phyloP scores from a whole-genome alignment of 1,139 yeast genomes.

The Saccharomyces hybrid region DNA sequence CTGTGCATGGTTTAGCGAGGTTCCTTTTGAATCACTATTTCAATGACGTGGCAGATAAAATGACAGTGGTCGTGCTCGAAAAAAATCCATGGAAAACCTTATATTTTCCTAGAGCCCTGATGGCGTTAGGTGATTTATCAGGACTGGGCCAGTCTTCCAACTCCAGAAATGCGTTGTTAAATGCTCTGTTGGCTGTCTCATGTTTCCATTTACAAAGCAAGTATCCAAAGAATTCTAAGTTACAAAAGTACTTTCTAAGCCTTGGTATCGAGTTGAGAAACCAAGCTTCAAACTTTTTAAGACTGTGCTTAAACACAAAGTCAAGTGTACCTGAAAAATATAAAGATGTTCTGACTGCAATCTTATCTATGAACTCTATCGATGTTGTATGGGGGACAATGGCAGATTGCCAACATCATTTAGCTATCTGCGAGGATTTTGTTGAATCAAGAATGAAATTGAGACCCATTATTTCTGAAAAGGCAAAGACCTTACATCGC shows the following conservation, averaged over 20 bases:
- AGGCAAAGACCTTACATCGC: constrained; percentile 70
- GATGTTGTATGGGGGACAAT: constrained; percentile 89
- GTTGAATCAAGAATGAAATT: constrained; percentile 60
- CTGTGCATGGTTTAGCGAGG: constrained; percentile 59
- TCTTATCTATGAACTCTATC: constrained; percentile 78
- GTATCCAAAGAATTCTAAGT: constrained; percentile 38
- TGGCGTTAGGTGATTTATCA: constrained; percentile 69
- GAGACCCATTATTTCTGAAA: constrained; percentile 61
- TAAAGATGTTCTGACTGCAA: constrained; percentile 77
- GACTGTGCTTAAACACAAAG: constrained; percentile 43
- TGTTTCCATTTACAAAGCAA: constrained; percentile 76
- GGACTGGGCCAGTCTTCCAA: constrained; percentile 68
- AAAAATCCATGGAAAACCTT: constrained; percentile 85
- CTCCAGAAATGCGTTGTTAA: constrained; percentile 69
- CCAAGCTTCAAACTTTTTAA: constrained; percentile 65
- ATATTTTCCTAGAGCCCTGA: constrained; percentile 72
- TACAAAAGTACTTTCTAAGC: constrained; percentile 62
- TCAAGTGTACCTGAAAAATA: constrained; percentile 51
- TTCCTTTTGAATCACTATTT: constrained; percentile 66
- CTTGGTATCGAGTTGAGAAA: constrained; percentile 66
- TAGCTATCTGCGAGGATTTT: constrained; percentile 69
- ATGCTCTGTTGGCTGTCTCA: constrained; percentile 73
- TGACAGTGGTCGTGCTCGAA: constrained; percentile 71
- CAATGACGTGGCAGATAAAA: constrained; percentile 74
- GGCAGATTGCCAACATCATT: constrained; percentile 74